Conservation (phyloP, 768 basidiomycete species). For the Pleurotus pulmonarius region DNA sequence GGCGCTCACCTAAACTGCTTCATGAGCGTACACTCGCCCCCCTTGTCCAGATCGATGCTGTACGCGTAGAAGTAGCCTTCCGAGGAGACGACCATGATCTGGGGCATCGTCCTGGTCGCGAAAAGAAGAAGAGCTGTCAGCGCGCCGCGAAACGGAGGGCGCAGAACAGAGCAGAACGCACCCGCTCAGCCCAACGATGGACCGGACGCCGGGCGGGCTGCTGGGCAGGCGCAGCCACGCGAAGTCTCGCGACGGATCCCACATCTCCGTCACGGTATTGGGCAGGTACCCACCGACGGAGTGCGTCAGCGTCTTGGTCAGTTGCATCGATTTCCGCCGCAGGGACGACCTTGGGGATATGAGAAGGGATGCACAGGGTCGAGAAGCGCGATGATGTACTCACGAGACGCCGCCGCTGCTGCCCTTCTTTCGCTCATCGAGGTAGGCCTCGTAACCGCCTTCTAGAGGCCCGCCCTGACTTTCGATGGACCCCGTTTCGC, state of each 20-base stretch:
- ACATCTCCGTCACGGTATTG: slow-evolving; percentile 88
- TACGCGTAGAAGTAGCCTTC: slow-evolving; percentile 97
- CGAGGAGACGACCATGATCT: slow-evolving; percentile 95
- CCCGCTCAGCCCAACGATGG: slow-evolving; percentile 88
- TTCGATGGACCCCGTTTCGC: slow-evolving; percentile 65
- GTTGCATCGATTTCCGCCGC: slow-evolving; percentile 65
- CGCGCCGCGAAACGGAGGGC: background rate
- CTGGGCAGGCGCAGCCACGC: slow-evolving; percentile 84
- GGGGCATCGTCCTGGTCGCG: slow-evolving; percentile 74
- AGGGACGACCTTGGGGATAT: slow-evolving; percentile 38
- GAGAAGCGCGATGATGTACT: slow-evolving; percentile 15
- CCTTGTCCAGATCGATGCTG: slow-evolving; percentile 92
- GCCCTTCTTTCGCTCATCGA: slow-evolving; percentile 69
- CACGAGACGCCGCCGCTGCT: slow-evolving; percentile 45
- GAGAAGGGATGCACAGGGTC: slow-evolving; percentile 4
- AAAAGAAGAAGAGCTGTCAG: background rate
- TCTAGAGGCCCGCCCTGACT: slow-evolving; percentile 61
- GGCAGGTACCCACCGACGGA: slow-evolving; percentile 85
- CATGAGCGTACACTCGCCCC: slow-evolving; percentile 92
- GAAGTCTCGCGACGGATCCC: slow-evolving; percentile 95
- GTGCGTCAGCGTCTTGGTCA: slow-evolving; percentile 73
- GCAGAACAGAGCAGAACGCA: slow-evolving; percentile 32
- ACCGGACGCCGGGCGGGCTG: slow-evolving; percentile 60
- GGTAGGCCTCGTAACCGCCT: slow-evolving; percentile 82
- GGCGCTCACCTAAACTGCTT: slow-evolving; percentile 78